Conservation (phyloP, 1,139 yeast species). For the Lodderomyces pseudojiufengensis region DNA sequence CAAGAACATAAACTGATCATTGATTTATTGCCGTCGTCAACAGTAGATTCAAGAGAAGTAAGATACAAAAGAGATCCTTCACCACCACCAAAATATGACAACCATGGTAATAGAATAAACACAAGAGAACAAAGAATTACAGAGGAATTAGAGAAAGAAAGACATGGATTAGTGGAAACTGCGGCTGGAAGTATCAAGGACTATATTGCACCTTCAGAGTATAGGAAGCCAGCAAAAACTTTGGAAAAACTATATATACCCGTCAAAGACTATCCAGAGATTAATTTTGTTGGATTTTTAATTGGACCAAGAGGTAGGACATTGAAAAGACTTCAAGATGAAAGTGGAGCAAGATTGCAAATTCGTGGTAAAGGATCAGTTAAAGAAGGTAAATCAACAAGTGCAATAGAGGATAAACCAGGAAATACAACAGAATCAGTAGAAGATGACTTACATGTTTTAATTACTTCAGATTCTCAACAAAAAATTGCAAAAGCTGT, state of each 20-base stretch:
- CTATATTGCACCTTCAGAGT: constrained; percentile 78
- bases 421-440: constrained; percentile 13
- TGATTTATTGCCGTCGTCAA: constrained; percentile 35
- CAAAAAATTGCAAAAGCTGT: constrained; percentile 76
- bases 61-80: constrained; percentile 63
- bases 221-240: constrained; percentile 65
- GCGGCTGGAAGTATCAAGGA: constrained; percentile 75
- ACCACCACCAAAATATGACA: constrained; percentile 91
- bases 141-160: constrained; percentile 67
- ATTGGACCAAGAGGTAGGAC: constrained; percentile 97
- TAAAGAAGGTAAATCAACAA: constrained; percentile 72
- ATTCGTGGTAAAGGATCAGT: constrained; percentile 94
- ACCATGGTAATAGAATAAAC: constrained; percentile 75
- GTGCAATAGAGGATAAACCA: constrained; percentile 23
- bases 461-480: constrained; percentile 80
- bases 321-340: constrained; percentile 70
- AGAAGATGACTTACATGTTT: constrained; percentile 80
- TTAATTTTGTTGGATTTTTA: constrained; percentile 86
- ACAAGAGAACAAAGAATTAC: constrained; percentile 71
- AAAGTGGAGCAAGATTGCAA: constrained; percentile 82
- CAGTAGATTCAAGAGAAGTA: constrained; percentile 18
- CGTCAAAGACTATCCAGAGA: constrained; percentile 81
- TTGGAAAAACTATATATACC: constrained; percentile 85
- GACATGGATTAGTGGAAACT: constrained; percentile 70
- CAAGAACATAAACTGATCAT: constrained; percentile 46